Conservation (phyloP, 257 asterid species). For the Salvia miltiorrhiza region DNA sequence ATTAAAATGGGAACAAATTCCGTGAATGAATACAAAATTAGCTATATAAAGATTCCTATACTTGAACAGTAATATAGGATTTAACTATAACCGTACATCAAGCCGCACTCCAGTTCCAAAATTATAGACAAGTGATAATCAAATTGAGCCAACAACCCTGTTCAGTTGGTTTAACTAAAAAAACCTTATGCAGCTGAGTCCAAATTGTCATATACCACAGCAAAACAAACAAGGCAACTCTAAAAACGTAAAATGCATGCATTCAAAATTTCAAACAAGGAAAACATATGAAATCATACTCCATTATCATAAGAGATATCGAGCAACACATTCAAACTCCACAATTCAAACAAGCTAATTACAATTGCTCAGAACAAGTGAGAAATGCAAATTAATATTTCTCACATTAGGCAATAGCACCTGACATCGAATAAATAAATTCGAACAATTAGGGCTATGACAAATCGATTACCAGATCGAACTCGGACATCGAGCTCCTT, state of each 20-base stretch:
- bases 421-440: background rate
- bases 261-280: background rate
- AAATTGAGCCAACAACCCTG: background rate
- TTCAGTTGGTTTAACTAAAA: background rate
- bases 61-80: background rate
- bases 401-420: background rate
- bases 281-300: background rate
- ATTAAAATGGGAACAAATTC: too few relatives aligned
- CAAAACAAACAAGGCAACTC: background rate
- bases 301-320: background rate
- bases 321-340: background rate
- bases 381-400: slow-evolving; percentile 4
- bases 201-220: background rate
- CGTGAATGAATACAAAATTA: background rate
- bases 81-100: background rate
- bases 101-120: background rate
- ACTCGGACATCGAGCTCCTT: slow-evolving; percentile 63
- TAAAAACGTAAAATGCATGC: background rate
- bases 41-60: background rate
- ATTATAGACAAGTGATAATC: background rate
- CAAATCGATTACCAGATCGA: slow-evolving; percentile 42
- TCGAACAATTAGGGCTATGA: slow-evolving; percentile 17
- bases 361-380: background rate
- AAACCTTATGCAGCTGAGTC: background rate
- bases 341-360: background rate